Percentiles rank a stretch among this genome's conserved stretches.
Evolutionary conservation across 2,329 filamentous ascomycete genomes (phyloP).

Genomic region (Byssoonygena ceratinophila): DNA sequence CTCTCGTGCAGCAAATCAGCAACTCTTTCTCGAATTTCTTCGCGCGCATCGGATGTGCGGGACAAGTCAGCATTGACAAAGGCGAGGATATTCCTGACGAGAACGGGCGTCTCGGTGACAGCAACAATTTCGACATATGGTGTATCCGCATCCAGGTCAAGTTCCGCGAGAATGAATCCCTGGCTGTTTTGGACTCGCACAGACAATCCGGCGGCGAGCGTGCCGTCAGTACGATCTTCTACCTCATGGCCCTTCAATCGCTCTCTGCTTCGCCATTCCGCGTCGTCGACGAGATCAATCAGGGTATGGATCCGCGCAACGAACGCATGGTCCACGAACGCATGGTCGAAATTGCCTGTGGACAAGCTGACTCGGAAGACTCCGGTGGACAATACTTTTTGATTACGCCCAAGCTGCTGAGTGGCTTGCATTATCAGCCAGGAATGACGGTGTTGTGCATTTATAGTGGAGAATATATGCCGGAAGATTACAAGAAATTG

Average conservation of each 20-base stretch:
- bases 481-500: conserved; percentile 29
- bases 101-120: conserved; percentile 20
- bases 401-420: conserved; percentile 90
- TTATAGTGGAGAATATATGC: conserved; percentile 64
- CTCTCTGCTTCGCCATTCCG: conserved; percentile 92
- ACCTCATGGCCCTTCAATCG: conserved; percentile 93
- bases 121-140: conserved; percentile 86
- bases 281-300: conserved; percentile 98
- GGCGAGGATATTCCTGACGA: conserved; percentile 35
- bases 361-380: conserved; percentile 43
- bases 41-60: conserved; percentile 83
- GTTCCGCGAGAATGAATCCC: conserved; percentile 75
- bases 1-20: conserved; percentile 68
- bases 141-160: conserved; percentile 88
- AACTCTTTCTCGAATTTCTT: conserved; percentile 90
- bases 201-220: conserved; percentile 94
- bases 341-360: conserved; percentile 94
- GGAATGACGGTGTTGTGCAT: conserved; percentile 94
- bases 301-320: conserved; percentile 98
- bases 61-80: conserved; percentile 80
- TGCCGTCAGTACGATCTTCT: conserved; percentile 95
- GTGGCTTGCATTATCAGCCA: conserved; percentile 70
- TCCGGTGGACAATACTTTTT: conserved; percentile 74
- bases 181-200: conserved; percentile 79
- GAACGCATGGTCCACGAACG: conserved; percentile 96